Evolutionary conservation across 1,284 basidiomycete species (phyloP), one percentile per base, ranked within the genome.

Genomic region (Cystobasidium slooffiae): DNA sequence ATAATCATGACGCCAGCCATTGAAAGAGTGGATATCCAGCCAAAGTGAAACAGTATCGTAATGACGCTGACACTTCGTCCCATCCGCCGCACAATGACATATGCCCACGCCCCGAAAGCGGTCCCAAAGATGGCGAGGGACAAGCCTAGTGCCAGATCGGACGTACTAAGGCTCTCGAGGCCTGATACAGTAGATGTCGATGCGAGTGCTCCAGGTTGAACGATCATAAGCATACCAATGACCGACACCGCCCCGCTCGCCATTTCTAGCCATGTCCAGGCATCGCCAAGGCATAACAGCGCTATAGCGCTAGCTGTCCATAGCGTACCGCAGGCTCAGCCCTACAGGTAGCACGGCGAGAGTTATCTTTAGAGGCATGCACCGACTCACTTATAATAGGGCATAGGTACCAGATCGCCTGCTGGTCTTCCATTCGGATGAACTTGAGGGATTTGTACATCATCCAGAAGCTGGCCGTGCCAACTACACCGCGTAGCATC

Each of bases 361-460:
- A 47, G 46, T 18, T 47, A 47, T 10, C n/a, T n/a, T n/a, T n/a
- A n/a, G n/a, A n/a, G n/a, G n/a, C n/a, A n/a, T n/a, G n/a, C n/a
- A 12, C 14, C 39, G 22, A 52, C 64, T 37, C n/a, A 66, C 64
- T 51, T 14, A 66, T 6, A 22, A 66, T 20, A 49, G 64, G 64
- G 31, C 64, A 51, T 3, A 47, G 20, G 37, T 51, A 66, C 64
- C 64, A 66, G 31, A 66, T 66, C 4, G 64, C 46, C 14, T 51
- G 64, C 24, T 47, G 46, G 52, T 66, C 64, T 22, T 52, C 64
- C 46, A 66, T 24, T 12, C 18, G 46, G 14, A 66, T 43, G n/a
- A 20, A 66, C n/a, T 66, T 20, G n/a, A 66, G 46, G 49, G 46
- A 24, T 20, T 12, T 41, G 39, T 66, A 66, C 22, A 66, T 12